These are phyloP conservation scores for Helianthus annuus DNA, from an alignment of 129 eudicot species.

Conservation along the genomic window DNA sequence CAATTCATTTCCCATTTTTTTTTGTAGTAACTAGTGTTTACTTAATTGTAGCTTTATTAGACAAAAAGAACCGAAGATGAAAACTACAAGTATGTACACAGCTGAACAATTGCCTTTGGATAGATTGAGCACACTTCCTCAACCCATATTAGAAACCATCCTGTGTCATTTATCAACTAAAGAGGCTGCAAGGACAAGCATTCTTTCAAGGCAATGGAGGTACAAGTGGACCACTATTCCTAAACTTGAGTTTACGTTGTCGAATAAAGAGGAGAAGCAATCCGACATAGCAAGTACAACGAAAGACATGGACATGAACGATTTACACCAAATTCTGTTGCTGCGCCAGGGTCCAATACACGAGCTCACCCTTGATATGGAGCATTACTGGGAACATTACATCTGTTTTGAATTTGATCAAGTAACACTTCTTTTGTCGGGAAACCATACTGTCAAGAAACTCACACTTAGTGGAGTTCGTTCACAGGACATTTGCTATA, in stretches of 20 bases:
- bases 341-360: neutral
- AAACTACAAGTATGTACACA: neutral
- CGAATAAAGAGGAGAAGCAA: too few relatives aligned
- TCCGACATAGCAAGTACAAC: neutral
- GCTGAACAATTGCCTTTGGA: too few relatives aligned
- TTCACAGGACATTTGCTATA: neutral
- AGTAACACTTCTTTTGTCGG: too few relatives aligned
- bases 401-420: too few relatives aligned
- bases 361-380: neutral
- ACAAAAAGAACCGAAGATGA: neutral
- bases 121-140: too few relatives aligned
- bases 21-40: neutral
- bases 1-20: too few relatives aligned
- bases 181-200: constrained; percentile 3
- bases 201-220: constrained; percentile 3
- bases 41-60: neutral
- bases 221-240: neutral
- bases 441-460: neutral
- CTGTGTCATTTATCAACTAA: neutral
- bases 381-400: neutral
- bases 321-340: neutral
- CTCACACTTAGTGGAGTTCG: neutral
- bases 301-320: neutral
- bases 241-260: too few relatives aligned
- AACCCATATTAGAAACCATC: constrained; percentile 1